Base-by-base conservation (phyloP, 768 basidiomycete genomes). In the Psilocybe tampanensis region DNA sequence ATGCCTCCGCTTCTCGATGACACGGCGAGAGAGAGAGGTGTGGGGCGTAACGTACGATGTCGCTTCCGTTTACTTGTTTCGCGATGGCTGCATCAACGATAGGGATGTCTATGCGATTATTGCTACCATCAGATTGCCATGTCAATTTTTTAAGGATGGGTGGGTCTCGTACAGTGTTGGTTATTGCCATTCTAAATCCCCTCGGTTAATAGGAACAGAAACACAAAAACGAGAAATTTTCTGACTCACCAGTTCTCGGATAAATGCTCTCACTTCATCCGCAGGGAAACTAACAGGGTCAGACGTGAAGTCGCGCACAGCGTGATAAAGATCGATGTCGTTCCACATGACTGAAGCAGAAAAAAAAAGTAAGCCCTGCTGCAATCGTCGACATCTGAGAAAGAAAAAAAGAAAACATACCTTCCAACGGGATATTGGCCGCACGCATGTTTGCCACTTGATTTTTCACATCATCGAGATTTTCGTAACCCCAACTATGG, bases 351-450 rank as follows among this genome's bases (percentile, higher is more conserved):
- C 86, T 47, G 23, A 22, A 52, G 44, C 36, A 23, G 41, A 23
- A 43, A 36, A 55, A 45, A 54, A 55, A 18, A 33, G 39, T 21
- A 9, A 9, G 5, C 29, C 29, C 9, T 29, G 29, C 29, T 29
- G 4, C 9, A 9, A 51, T 44, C n/a, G 39, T 34, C 32, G 29
- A 34, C n/a, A 23, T 60, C 13, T 33, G 47, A 24, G 21, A 52
- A 55, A 55, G 18, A 47, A 53, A 45, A 42, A 34, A 42, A 22
- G 43, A 52, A 57, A 62, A 47, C 60, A 26, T 22, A 85, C 85
- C 83, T 81, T 94, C 90, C 5, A 93, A 77, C n/a, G 91, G 92
- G 56, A 94, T 83, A 50, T 83, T 76, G 0, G 89, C 88, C 19
- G 78, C 82, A 17, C 85, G 77, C 90, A 78, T 80, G 63, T 70